Conservation (phyloP, 805 yeast genomes). For the Myxozyma mucilagina region DNA sequence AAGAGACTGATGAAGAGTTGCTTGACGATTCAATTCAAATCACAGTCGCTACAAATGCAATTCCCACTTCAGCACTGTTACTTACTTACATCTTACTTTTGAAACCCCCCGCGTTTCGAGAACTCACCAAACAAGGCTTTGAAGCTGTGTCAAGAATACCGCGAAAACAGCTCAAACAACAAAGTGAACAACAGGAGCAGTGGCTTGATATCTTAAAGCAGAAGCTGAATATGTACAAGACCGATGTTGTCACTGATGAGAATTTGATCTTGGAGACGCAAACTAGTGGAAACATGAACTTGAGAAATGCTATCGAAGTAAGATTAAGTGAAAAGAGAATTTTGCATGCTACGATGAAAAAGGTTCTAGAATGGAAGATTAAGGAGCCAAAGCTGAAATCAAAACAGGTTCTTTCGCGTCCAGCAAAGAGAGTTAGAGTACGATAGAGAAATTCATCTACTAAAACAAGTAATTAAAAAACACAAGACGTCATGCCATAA, state of each 20-base stretch:
- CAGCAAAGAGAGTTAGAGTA: slow-evolving; percentile 11
- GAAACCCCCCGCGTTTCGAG: slow-evolving; percentile 21
- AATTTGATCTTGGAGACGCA: slow-evolving; percentile 20
- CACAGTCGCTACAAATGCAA: slow-evolving; percentile 13
- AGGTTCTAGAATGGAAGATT: slow-evolving; percentile 22
- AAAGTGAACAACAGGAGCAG: slow-evolving; percentile 25
- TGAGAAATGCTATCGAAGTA: slow-evolving; percentile 29
- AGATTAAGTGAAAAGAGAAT: slow-evolving; percentile 28
- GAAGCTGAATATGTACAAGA: slow-evolving; percentile 17
- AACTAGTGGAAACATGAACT: slow-evolving; percentile 1
- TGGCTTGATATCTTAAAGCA: slow-evolving; percentile 19
- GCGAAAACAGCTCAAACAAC: slow-evolving; percentile 21
- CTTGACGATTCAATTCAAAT: slow-evolving; percentile 26
- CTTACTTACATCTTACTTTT: slow-evolving; percentile 21
- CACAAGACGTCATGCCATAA: not conserved
- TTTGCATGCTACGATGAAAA: slow-evolving; percentile 7
- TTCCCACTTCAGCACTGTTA: slow-evolving; percentile 24
- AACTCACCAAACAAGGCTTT: slow-evolving; percentile 14
- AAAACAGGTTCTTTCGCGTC: slow-evolving; percentile 9
- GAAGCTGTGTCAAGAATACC: slow-evolving; percentile 8
- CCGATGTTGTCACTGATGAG: slow-evolving; percentile 30
- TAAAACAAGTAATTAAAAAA: not conserved
- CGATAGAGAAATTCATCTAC: not conserved
- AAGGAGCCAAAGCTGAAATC: not conserved
- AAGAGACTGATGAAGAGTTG: slow-evolving; percentile 22